These are phyloP conservation scores for Liquidambar formosana DNA, from an alignment of 164 flowering plant species.

Conservation along the genomic window DNA sequence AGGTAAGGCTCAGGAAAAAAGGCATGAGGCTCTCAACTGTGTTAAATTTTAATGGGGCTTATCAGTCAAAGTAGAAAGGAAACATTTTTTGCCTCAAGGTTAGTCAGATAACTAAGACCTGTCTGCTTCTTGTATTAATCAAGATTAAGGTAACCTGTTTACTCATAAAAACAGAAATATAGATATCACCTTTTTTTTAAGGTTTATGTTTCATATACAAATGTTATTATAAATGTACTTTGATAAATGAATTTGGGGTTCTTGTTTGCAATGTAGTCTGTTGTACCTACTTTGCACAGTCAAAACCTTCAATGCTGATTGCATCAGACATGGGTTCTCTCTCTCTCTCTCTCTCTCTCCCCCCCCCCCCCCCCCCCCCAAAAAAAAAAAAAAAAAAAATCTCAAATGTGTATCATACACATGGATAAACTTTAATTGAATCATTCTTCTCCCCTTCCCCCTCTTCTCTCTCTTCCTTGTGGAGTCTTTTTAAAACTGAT, in stretches of 20 bases:
- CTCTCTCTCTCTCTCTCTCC: not conserved
- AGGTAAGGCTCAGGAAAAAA: not conserved
- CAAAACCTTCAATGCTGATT: not conserved
- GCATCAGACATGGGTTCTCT: not conserved
- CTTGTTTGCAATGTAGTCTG: not conserved
- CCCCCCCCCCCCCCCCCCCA: no score
- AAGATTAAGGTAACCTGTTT: not conserved
- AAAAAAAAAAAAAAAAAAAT: no score
- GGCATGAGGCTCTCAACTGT: not conserved
- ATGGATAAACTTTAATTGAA: no score
- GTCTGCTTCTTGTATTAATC: not conserved
- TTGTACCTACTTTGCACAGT: no score
- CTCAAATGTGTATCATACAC: no score
- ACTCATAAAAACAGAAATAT: not conserved
- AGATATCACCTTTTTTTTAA: no score
- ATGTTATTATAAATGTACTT: not conserved
- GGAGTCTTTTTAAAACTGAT: no score
- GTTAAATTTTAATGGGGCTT: not conserved
- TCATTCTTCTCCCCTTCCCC: not conserved
- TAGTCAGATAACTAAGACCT: not conserved
- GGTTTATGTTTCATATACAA: not conserved
- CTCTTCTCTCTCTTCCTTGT: not conserved
- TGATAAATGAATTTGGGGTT: not conserved
- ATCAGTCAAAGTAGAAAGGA: not conserved
- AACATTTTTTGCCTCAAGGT: not conserved